Evolutionary conservation across 331 rosid species (phyloP), one percentile per base, ranked within the genome.

Genomic region (Quercus phellos): DNA sequence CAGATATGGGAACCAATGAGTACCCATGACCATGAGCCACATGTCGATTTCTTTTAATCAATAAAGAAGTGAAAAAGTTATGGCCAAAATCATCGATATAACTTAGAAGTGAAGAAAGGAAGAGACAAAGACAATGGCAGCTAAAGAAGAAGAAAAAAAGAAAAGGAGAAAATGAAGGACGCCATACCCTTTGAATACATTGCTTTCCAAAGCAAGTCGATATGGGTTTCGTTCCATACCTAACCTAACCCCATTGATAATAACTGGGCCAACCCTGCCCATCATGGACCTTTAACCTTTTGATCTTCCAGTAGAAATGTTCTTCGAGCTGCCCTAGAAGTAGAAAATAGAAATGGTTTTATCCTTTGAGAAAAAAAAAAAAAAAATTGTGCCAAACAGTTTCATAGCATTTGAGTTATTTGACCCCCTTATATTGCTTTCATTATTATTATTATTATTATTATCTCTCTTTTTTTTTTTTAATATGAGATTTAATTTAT

Each of bases 71-170:
- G 46, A 38, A 38, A 38, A 38, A 38, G 46, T 38, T 38, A 38
- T 38, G 46, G 11, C 46, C 46, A 38, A 38, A 38, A 5, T 6
- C 18, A 51, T 27, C 26, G 55, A 55, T 54, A 74, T 58, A 70
- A 85, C 61, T 70, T 54, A 42, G 79, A 78, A 75, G 56, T 17
- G 87, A 73, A 79, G 78, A 83, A 83, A 73, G 73, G 78, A 77
- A 78, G 74, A 72, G 81, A 73, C 77, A 56, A 72, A 72, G 81
- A 73, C 77, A 56, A 73, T 32, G 51, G 32, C n/a, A 24, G 54
- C 67, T 70, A 72, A 67, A 30, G 81, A 50, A 72, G 46, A 34
- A 32, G 4, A 4, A 32, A 27, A 27, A 35, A 1, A 35, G 0
- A 6, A 68, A 70, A 58, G 77, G 67, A 70, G 78, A 69, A 56